Conservation (phyloP, 176 grass and related monocot species). For the Triticum dicoccoides region DNA sequence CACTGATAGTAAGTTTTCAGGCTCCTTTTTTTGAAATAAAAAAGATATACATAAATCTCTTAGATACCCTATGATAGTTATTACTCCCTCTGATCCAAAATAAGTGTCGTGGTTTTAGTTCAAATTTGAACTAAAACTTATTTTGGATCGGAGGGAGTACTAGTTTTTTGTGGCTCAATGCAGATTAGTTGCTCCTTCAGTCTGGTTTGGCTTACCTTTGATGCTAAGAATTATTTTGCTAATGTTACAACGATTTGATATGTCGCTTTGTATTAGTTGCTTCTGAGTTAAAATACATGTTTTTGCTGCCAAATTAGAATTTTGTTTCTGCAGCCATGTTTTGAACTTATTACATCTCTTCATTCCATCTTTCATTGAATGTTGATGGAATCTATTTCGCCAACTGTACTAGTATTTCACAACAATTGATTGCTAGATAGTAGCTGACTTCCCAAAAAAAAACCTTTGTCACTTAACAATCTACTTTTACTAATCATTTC, state of each 20-base stretch:
- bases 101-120: too few species aligned
- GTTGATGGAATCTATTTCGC: background rate
- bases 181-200: background rate
- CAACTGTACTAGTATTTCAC: background rate
- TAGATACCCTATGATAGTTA: background rate
- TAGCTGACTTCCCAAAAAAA: background rate
- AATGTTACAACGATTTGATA: background rate
- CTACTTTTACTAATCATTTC: conserved; percentile 15
- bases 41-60: background rate
- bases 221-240: background rate
- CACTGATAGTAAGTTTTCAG: background rate
- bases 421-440: background rate
- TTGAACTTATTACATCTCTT: background rate
- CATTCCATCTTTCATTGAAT: background rate
- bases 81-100: too few species aligned
- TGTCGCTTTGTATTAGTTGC: background rate
- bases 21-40: background rate
- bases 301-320: background rate
- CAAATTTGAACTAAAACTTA: too few species aligned
- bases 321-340: background rate
- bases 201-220: background rate
- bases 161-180: background rate
- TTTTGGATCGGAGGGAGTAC: too few species aligned
- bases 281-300: background rate
- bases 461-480: background rate